Evolutionary conservation across 805 yeast genomes (phyloP), one percentile per base, ranked within the genome.

Genomic region (Monosporozyma yasuniensis): DNA sequence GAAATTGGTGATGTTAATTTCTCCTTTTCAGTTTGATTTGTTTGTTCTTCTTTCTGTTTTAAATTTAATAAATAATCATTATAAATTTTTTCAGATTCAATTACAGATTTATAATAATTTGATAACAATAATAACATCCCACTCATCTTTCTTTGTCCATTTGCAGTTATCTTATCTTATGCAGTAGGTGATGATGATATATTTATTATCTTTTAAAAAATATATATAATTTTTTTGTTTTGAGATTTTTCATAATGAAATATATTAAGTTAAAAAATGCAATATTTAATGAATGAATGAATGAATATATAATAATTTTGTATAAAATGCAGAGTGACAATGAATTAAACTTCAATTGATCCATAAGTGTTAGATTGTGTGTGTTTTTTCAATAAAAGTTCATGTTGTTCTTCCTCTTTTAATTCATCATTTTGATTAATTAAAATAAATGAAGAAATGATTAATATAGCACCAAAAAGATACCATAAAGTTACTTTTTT

Each of bases 381-480:
- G n/a, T n/a, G n/a, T 9, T 14, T 18, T 12, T 37, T 37, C 23
- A 37, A 18, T 8, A 14, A 25, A 25, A 8, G 4, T 25, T 25
- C 23, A 18, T 18, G 21, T 10, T 9, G n/a, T 21, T 19, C 25
- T 18, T 28, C 45, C 10, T 28, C 46, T 12, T 14, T 32, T 5
- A 16, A 32, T 32, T n/a, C 35, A 28, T 12, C 22, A 19, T 43
- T 27, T 9, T 25, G 30, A 65, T 90, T 89, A 46, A 90, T 80
- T 42, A 84, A 78, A 53, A 87, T 76, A 61, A 90, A 91, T 1
- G 96, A 89, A 27, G 77, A 60, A 16, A 88, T 80, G 34, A 90
- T 91, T 46, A 87, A 68, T 0, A 67, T 58, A 1, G 97, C 97
- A 1, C 96, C 97, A 42, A 83, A 58, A 12, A 83, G 66, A 61